These are phyloP conservation scores for Aotearoamyces nothofagi DNA, from an alignment of 2,329 filamentous ascomycete species.

Conservation along the genomic window DNA sequence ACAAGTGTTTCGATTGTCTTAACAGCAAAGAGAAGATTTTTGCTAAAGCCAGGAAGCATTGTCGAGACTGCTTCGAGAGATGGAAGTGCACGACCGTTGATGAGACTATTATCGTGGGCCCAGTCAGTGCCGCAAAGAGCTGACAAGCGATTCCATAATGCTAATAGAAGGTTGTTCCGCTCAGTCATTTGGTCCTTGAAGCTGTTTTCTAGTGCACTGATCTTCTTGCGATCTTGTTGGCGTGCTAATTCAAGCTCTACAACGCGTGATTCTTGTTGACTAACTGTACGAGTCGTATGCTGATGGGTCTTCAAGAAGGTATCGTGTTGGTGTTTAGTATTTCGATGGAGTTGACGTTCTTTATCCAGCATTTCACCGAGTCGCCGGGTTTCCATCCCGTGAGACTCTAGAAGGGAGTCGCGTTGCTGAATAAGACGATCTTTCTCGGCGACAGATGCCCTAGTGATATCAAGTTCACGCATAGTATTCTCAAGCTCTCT, in stretches of 20 bases:
- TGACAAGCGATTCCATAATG: conserved; percentile 82
- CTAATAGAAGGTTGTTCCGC: conserved; percentile 73
- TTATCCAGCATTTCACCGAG: conserved; percentile 82
- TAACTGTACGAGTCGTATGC: conserved; percentile 72
- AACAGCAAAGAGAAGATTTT: conserved; percentile 74
- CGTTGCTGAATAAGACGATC: conserved; percentile 82
- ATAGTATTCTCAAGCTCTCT: conserved; percentile 74
- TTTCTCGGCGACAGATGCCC: conserved; percentile 71
- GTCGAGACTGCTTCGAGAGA: conserved; percentile 75
- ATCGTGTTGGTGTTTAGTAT: conserved; percentile 79
- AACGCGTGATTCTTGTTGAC: conserved; percentile 72
- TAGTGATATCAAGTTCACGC: conserved; percentile 66
- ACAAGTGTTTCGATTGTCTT: conserved; percentile 77
- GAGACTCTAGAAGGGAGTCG: conserved; percentile 74
- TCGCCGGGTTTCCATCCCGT: conserved; percentile 73
- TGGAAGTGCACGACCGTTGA: conserved; percentile 72
- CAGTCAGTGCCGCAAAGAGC: conserved; percentile 81
- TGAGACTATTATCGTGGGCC: conserved; percentile 76
- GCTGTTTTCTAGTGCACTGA: conserved; percentile 58
- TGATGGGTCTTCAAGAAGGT: conserved; percentile 77
- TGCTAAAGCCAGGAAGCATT: conserved; percentile 76
- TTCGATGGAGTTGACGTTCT: conserved; percentile 70
- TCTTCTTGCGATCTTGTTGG: conserved; percentile 61
- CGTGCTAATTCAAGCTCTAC: conserved; percentile 73
- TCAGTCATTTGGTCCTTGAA: conserved; percentile 81